Percentiles rank a stretch among this genome's conserved stretches.
Conservation (phyloP, 1,139 yeast species). For the Hemisphaericaspora subhashii region DNA sequence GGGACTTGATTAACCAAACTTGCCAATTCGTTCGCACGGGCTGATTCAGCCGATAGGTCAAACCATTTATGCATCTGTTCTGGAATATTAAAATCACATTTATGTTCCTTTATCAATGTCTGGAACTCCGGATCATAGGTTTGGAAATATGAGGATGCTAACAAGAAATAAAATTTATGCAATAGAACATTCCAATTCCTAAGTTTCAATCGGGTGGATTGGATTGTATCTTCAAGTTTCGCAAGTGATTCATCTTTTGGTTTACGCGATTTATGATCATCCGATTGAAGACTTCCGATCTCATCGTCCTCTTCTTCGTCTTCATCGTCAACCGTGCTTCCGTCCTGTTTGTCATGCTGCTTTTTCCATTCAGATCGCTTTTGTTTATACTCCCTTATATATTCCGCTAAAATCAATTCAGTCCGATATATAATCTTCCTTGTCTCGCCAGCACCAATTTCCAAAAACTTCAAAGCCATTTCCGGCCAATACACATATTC, state of each 20-base stretch:
- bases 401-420: conserved; percentile 19
- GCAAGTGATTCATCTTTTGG: conserved; percentile 21
- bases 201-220: conserved; percentile 27
- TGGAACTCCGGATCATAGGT: conserved; percentile 47
- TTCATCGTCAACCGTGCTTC: conserved; percentile 11
- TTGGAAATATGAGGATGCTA: conserved; percentile 81
- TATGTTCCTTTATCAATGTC: conserved; percentile 20
- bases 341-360: conserved; percentile 14
- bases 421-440: conserved; percentile 28
- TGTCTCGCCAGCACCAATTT: conserved; percentile 35
- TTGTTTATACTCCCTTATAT: conserved; percentile 17
- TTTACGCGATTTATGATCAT: conserved; percentile 11
- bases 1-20: conserved; percentile 23
- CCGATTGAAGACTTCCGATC: conserved; percentile 16
- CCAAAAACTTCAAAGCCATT: conserved; percentile 48
- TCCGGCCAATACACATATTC: conserved; percentile 55
- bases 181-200: conserved; percentile 58
- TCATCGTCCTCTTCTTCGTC: conserved; percentile 27
- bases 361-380: conserved; percentile 6
- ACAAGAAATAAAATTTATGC: conserved; percentile 75
- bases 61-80: background rate
- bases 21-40: conserved; percentile 26
- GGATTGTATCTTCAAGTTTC: conserved; percentile 26
- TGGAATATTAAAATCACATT: conserved; percentile 9
- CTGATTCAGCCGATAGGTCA: conserved; percentile 6